Evolutionary conservation across 441 rosid species (phyloP).

Genomic region (Syzygium malaccense): DNA sequence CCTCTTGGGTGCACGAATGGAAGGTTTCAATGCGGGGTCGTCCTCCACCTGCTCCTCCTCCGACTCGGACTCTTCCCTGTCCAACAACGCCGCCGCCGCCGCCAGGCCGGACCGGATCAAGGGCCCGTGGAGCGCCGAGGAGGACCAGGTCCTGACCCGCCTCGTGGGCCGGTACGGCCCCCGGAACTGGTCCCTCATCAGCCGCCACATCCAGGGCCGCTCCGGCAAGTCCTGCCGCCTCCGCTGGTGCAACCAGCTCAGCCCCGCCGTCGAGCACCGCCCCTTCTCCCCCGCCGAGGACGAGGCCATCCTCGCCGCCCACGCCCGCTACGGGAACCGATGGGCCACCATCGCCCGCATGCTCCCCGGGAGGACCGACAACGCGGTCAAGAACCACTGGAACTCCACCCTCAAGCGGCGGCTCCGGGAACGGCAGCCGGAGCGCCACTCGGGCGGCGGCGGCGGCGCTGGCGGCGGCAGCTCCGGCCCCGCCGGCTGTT

Average conservation of each 20-base stretch:
- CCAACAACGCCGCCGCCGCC: constrained; percentile 2
- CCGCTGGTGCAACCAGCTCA: constrained; percentile 71
- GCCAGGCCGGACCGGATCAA: constrained; percentile 32
- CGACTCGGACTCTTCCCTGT: constrained; percentile 37
- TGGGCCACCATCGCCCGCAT: constrained; percentile 73
- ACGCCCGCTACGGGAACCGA: constrained; percentile 56
- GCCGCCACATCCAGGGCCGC: constrained; percentile 53
- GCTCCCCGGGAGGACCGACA: constrained; percentile 68
- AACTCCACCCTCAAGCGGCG: constrained; percentile 59
- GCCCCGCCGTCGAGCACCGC: constrained; percentile 61
- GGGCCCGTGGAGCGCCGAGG: constrained; percentile 79
- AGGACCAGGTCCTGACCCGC: constrained; percentile 48
- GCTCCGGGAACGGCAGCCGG: constrained; percentile 15
- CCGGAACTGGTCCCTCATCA: constrained; percentile 57
- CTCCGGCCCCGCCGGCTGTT: background rate
- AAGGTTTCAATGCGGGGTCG: constrained; percentile 17
- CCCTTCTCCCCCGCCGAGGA: constrained; percentile 57
- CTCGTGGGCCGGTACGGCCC: constrained; percentile 53
- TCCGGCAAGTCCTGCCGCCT: constrained; percentile 71
- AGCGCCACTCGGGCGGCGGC: background rate
- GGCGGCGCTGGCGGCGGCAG: background rate
- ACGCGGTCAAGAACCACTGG: constrained; percentile 74
- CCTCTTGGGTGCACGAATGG: constrained; percentile 9
- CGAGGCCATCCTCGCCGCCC: constrained; percentile 56
- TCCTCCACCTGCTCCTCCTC: constrained; percentile 46